These are phyloP conservation scores for Colletotrichum siamense DNA, from an alignment of 2,329 filamentous ascomycete species.

Conservation along the genomic window DNA sequence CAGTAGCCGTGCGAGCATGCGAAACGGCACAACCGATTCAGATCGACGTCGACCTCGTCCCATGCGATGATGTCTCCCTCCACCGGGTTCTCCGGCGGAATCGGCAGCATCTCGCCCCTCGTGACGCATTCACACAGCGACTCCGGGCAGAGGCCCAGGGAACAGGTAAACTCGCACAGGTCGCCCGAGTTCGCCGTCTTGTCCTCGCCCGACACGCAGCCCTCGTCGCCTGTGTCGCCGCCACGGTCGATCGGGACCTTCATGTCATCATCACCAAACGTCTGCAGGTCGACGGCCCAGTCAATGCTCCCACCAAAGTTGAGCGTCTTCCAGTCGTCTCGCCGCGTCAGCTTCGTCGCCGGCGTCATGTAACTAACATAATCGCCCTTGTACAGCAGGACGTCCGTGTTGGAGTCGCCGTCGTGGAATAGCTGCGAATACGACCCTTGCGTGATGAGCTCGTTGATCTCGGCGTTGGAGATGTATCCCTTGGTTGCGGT, in stretches of 20 bases:
- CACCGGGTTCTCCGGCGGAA: background rate
- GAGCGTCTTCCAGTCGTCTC: conserved; percentile 16
- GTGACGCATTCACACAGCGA: conserved; percentile 20
- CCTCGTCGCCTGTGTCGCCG: background rate
- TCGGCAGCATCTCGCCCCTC: background rate
- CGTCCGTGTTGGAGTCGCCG: conserved; percentile 28
- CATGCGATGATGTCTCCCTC: conserved; percentile 24
- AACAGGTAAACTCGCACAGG: conserved; percentile 23
- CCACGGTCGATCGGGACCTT: background rate
- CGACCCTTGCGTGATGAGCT: conserved; percentile 22
- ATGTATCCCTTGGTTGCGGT: conserved; percentile 30
- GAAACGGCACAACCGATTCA: conserved; percentile 24
- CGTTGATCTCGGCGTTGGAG: conserved; percentile 32
- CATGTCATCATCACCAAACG: background rate
- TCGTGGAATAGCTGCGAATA: background rate
- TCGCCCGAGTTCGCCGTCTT: background rate
- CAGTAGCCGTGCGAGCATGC: conserved; percentile 25
- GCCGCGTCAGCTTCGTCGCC: conserved; percentile 27
- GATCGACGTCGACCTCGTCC: conserved; percentile 22
- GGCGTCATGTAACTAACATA: conserved; percentile 30
- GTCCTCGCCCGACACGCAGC: conserved; percentile 14
- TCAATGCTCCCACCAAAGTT: conserved; percentile 35
- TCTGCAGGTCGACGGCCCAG: conserved; percentile 26
- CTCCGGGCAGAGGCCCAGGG: conserved; percentile 19
- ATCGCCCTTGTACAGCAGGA: conserved; percentile 26